Conservation (phyloP, 2,329 filamentous ascomycete species). For the Paecilomyces fulvus region DNA sequence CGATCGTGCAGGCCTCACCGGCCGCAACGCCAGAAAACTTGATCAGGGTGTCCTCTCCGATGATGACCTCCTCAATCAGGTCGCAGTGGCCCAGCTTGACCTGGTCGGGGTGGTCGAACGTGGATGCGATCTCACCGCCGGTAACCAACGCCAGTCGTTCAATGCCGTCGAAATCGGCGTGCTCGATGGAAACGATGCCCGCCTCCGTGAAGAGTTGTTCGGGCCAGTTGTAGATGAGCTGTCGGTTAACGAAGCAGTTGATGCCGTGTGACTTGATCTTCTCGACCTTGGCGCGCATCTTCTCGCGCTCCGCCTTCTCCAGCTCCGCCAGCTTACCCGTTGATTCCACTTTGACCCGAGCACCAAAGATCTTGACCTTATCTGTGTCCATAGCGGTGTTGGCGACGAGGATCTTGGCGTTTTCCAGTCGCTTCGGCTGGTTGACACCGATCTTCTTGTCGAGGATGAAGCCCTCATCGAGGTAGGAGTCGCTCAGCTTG, state of each 20-base stretch:
- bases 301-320: constrained; percentile 95
- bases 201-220: constrained; percentile 98
- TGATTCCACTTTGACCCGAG: constrained; percentile 89
- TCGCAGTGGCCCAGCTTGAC: constrained; percentile 95
- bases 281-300: constrained; percentile 99
- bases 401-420: constrained; percentile 94
- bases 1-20: constrained; percentile 91
- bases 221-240: constrained; percentile 99
- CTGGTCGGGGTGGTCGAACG: constrained; percentile 95
- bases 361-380: constrained; percentile 99
- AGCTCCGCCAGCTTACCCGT: constrained; percentile 97
- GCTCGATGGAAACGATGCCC: constrained; percentile 96
- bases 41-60: constrained; percentile 94
- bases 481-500: constrained; percentile 93
- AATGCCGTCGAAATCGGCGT: constrained; percentile 97
- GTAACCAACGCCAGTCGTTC: constrained; percentile 92
- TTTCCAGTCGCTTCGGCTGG: constrained; percentile 93
- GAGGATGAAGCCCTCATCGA: constrained; percentile 96
- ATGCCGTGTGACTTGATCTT: constrained; percentile 98
- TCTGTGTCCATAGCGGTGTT: constrained; percentile 99
- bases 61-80: constrained; percentile 94
- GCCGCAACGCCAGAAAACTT: constrained; percentile 94
- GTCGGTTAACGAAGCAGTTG: constrained; percentile 99
- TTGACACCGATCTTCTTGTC: constrained; percentile 99
- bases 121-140: constrained; percentile 93